These are phyloP conservation scores for Cicer chorassanicum DNA, from an alignment of 306 rosid species.

Conservation along the genomic window DNA sequence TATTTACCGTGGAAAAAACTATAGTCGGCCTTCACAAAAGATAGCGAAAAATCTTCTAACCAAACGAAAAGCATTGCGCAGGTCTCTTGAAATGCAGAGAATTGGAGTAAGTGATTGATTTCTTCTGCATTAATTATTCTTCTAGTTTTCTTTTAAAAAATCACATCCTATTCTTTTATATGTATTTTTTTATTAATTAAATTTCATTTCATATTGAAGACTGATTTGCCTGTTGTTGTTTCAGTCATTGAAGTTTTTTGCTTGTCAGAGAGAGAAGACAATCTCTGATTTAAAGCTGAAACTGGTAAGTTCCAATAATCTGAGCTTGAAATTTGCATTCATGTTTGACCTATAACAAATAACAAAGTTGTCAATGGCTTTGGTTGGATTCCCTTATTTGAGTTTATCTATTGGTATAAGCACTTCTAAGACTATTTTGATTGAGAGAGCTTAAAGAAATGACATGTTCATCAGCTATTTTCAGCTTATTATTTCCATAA, in stretches of 20 bases:
- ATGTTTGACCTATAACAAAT: constrained; percentile 7
- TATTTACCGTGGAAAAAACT: constrained; percentile 87
- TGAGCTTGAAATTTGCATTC: constrained; percentile 35
- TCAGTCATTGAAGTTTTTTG: constrained; percentile 84
- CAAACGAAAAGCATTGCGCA: constrained; percentile 72
- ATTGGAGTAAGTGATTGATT: constrained; percentile 66
- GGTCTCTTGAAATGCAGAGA: constrained; percentile 87
- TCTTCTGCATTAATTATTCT: constrained; percentile 33
- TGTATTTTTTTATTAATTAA: constrained; percentile 7
- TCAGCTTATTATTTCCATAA: too few species aligned
- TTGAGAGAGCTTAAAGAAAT: too few species aligned
- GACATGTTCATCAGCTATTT: too few species aligned
- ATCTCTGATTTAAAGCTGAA: constrained; percentile 63
- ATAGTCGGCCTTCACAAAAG: constrained; percentile 56
- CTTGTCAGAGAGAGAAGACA: constrained; percentile 56
- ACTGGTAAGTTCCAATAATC: constrained; percentile 59
- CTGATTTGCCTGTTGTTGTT: constrained; percentile 39
- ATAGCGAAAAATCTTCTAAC: constrained; percentile 61
- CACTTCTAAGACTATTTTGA: too few species aligned
- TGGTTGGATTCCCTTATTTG: too few species aligned
- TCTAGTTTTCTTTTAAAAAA: constrained; percentile 24
- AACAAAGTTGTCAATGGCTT: background rate
- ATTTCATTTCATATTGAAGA: constrained; percentile 14
- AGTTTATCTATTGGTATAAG: too few species aligned
- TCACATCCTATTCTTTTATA: constrained; percentile 14